Conservation (phyloP, 2,329 filamentous ascomycete genomes). For the Trichophyton rubrum region DNA sequence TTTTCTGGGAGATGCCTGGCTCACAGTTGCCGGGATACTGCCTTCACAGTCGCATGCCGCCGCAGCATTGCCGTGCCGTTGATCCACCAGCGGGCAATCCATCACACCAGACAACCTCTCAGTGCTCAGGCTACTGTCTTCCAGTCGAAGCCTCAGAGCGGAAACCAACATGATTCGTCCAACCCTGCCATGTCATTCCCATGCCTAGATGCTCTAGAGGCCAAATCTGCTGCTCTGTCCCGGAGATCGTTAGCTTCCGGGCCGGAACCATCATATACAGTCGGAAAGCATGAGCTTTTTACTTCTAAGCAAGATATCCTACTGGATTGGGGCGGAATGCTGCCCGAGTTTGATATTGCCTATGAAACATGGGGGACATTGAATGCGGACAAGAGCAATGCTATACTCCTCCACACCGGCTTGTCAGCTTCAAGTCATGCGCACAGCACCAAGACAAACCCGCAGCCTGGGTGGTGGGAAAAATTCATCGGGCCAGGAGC, state of each 20-base stretch:
- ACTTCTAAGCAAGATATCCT: constrained; percentile 61
- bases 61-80: background rate
- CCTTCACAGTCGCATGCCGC: background rate
- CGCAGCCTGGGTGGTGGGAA: constrained; percentile 95
- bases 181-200: constrained; percentile 84
- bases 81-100: background rate
- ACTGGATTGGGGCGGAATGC: constrained; percentile 88
- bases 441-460: constrained; percentile 75
- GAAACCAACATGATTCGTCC: constrained; percentile 32
- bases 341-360: constrained; percentile 77
- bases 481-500: constrained; percentile 85
- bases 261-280: constrained; percentile 88
- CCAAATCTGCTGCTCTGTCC: constrained; percentile 60
- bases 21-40: background rate
- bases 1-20: background rate
- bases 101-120: background rate
- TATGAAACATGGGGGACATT: constrained; percentile 86
- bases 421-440: constrained; percentile 96
- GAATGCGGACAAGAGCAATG: constrained; percentile 72
- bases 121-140: background rate
- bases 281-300: constrained; percentile 68
- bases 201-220: constrained; percentile 74
- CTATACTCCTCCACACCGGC: constrained; percentile 83
- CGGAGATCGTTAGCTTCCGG: constrained; percentile 57
- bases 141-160: background rate